These are phyloP conservation scores for Parastagonospora avenae DNA, from an alignment of 2,329 filamentous ascomycete species.

Conservation along the genomic window DNA sequence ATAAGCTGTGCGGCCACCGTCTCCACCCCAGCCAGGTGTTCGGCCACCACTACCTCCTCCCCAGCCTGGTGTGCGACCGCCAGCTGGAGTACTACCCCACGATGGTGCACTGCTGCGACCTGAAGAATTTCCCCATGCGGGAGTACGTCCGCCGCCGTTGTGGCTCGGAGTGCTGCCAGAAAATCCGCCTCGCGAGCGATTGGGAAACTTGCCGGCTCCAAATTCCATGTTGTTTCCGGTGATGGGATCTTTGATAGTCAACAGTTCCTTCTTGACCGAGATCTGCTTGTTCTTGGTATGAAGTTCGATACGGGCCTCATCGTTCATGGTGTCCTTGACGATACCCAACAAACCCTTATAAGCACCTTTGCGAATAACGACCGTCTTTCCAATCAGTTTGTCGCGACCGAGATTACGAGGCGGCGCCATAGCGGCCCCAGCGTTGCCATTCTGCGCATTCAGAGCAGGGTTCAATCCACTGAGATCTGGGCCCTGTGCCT, in stretches of 20 bases:
- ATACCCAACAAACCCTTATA: conserved; percentile 95
- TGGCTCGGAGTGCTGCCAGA: conserved; percentile 41
- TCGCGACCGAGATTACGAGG: conserved; percentile 79
- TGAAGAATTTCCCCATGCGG: conserved; percentile 38
- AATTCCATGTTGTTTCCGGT: conserved; percentile 81
- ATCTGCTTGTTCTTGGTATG: conserved; percentile 94
- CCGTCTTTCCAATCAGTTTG: conserved; percentile 85
- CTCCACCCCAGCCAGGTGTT: conserved; percentile 55
- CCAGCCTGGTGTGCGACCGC: conserved; percentile 51
- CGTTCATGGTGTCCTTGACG: conserved; percentile 91
- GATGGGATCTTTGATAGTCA: conserved; percentile 81
- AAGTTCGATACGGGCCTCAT: conserved; percentile 84
- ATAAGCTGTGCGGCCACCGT: conserved; percentile 43
- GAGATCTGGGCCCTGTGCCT: conserved; percentile 75
- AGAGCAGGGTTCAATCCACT: conserved; percentile 87
- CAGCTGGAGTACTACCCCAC: conserved; percentile 48
- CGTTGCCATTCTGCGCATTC: conserved; percentile 60
- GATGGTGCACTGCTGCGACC: conserved; percentile 57
- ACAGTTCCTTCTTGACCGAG: conserved; percentile 77
- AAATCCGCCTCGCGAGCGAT: conserved; percentile 47
- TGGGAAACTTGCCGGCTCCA: conserved; percentile 46
- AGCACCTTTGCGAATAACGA: conserved; percentile 82
- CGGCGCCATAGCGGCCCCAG: conserved; percentile 65
- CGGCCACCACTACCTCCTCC: conserved; percentile 51
- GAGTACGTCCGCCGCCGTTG: conserved; percentile 44